Evolutionary conservation across 495 filamentous ascomycete genomes (phyloP), one percentile per base, ranked within the genome.

Genomic region (Annulohypoxylon maeteangense): DNA sequence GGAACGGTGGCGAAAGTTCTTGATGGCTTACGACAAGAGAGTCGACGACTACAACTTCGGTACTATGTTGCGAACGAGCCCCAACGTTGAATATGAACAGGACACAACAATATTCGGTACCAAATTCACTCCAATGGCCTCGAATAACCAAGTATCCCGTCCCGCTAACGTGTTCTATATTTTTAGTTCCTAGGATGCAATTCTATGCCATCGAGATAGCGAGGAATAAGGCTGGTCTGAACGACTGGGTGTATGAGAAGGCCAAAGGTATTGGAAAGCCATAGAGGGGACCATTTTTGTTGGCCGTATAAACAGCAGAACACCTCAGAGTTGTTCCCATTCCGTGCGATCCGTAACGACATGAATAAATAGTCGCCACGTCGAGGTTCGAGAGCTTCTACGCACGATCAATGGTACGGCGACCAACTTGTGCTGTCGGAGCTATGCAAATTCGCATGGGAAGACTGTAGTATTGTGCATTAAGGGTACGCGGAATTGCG

Each of bases 121-220:
- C 14, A 82, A 69, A 0, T 23, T 14, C 45, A 5, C 11, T 18
- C 31, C 11, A 25, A 29, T 29, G 0, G 20, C 7, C 23, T 12
- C 3, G 6, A 4, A 53, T 20, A 11, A n/a, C 31, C 20, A 32
- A 31, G 6, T n/a, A n/a, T 32, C 18, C 48, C 38, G 3, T 22
- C 23, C 22, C 22, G 32, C 48, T 59, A 65, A 65, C 20, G 4
- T 3, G 27, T 6, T 20, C 22, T 59, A 12, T 42, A 7, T 16
- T 45, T 16, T 6, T 56, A 91, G 90, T 88, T 23, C 90, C 91
- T 71, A 88, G 95, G 60, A 99, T 99, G 95, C 95, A 99, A 78
- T 99, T 99, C 76, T 99, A 99, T 76, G 95, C 95, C 32, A 81
- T 98, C 75, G 95, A 99, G 81, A 97, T 99, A 75, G 91, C 92